Base-by-base conservation (phyloP, 2,329 filamentous ascomycete species). In the Neodidymelliopsis sp. region DNA sequence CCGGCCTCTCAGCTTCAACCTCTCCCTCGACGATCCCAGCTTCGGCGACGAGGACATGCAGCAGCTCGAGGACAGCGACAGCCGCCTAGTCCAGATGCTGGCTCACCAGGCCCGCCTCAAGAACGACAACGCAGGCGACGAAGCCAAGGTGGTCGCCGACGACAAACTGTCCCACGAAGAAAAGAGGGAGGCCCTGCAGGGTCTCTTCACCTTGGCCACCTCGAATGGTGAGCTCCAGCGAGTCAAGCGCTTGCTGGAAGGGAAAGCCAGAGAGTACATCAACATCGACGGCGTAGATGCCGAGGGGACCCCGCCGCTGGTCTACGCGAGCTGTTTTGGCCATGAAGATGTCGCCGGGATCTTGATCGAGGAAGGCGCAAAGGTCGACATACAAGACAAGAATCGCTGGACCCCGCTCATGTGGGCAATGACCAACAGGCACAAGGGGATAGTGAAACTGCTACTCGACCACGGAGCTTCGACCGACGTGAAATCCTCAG, bases 371-470 rank as follows among this genome's bases (percentile, higher is more conserved):
- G 90, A 91, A 8, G 92, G 93, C 18, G 93, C 88, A 28, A 84
- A 91, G 63, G 91, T 97, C 41, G 91, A 99, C 75, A 88, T 88
- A 64, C 93, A 97, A 74, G 94, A 99, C 70, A 89, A 88, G 56
- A 97, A 97, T 69, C 88, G 95, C 68, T 99, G 94, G 94, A 97
- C 90, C 65, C 90, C 94, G 11, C 80, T 99, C 53, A 99, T 99
- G 92, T 99, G 94, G 94, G 93, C 94, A 38, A 97, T 97, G 90
- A 99, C 94, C 46, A 99, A 99, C 73, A 81, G 92, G 48, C 94
- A 99, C 75, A 97, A 97, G 75, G 87, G 86, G 36, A 99, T 99
- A 60, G 92, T 93, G 25, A 97, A 97, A 74, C 81, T 91, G 9
- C 78, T 99, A 12, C 82, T 99, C 24, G 93, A 99, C 70, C 90